phyloP scores from a whole-genome alignment of 257 asterid species.

The Solanum neorickii region DNA sequence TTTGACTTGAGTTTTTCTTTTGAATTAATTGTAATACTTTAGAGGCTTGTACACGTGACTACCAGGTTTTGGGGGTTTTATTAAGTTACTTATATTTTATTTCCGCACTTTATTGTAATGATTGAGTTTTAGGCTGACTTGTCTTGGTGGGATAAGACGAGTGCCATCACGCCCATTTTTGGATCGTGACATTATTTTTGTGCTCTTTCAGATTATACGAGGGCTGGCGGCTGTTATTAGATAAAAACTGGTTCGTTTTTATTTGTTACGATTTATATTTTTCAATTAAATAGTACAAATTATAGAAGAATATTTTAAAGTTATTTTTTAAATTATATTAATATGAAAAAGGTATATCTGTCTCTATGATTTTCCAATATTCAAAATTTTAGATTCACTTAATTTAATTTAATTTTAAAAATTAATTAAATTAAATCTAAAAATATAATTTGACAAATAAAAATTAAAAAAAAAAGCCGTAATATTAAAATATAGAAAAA shows the following conservation, averaged over 20 bases:
- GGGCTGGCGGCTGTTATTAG: not conserved
- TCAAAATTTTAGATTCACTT: not conserved
- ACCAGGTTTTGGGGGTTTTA: too few relatives aligned
- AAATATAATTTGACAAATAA: not conserved
- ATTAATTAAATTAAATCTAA: not conserved
- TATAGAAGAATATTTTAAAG: not conserved
- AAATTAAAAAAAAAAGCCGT: not conserved
- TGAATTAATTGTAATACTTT: too few relatives aligned
- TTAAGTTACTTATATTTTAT: too few relatives aligned
- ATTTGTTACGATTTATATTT: not conserved
- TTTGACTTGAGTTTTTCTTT: too few relatives aligned
- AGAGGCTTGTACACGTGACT: too few relatives aligned
- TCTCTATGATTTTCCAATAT: not conserved
- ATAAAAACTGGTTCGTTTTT: rapidly evolving
- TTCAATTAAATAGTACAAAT: not conserved
- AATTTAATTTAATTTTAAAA: not conserved
- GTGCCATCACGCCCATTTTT: too few relatives aligned
- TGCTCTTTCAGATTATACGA: not conserved
- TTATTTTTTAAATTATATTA: too few relatives aligned
- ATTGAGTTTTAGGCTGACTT: too few relatives aligned
- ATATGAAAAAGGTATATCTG: not conserved
- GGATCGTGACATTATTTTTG: not conserved
- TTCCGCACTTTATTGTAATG: too few relatives aligned
- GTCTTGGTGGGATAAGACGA: too few relatives aligned
- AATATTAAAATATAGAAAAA: not conserved